Evolutionary conservation across 1,139 yeast species (phyloP), one percentile per base, ranked within the genome.

Genomic region (Diutina siamensis): DNA sequence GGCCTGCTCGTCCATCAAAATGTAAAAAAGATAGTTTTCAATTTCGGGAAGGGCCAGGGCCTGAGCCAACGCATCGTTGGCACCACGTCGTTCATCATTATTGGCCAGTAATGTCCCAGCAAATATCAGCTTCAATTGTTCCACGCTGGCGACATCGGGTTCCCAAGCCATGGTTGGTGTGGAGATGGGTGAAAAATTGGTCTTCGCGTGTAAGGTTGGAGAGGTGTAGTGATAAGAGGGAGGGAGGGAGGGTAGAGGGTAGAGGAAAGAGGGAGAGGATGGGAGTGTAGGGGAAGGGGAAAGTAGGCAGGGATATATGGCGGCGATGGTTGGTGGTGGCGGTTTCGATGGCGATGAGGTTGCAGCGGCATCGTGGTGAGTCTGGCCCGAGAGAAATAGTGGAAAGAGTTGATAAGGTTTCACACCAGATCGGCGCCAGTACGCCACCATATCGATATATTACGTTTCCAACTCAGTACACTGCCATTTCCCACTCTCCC

Each of bases 41-140:
- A 85, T 74, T 58, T 86, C 94, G 1, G 85, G 80, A 56, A 83
- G 85, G 19, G 61, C 53, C 53, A 77, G 77, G 32, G 94, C 95
- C 45, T 73, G 76, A 15, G 72, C 72, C 46, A 88, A 68, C 2
- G 92, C 85, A 44, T 76, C 79, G 53, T 76, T 67, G 47, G 80
- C 84, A 1, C 84, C 79, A 48, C 67, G 63, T 53, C 95, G 71
- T 45, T 71, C 77, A 7, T 59, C 57, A 44, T 74, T 69, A 52
- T 74, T 67, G 15, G 81, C 61, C 1, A 88, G 79, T 53, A 85
- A 68, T 1, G 92, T 78, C 5, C 84, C 85, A 45, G 72, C 67
- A 52, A 86, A 71, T 35, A 85, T 79, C 20, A 69, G 67, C 47
- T 75, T 74, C 52, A 86, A 68, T 59, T 83, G 92, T 46, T 68